Evolutionary conservation across 83 land plant species (phyloP), one percentile per base, ranked within the genome.

Genomic region (Diphasiastrum complanatum): DNA sequence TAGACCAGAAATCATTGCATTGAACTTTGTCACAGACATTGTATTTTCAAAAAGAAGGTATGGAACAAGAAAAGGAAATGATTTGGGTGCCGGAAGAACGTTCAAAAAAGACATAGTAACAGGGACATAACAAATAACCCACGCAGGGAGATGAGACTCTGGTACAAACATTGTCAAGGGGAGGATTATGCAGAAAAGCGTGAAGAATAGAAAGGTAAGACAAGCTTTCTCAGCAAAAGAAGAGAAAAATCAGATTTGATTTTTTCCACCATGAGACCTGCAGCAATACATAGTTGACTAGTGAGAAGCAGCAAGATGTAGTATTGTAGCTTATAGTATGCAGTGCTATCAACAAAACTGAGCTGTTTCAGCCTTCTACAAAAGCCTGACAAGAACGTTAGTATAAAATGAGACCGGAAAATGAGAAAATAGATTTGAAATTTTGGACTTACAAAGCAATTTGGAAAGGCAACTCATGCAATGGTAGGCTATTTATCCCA

Each of bases 101-200:
- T 74, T 85, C 51, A 85, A 78, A 46, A 85, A 69, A 26, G 89
- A 82, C 83, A 85, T 82, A 25, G 75, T 50, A 25, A 75, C 79
- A 1, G 85, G 89, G 16, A 85, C 63, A 70, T 85, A 82, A 45
- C 89, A 81, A 1, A 81, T 73, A 11, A 85, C 85, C 82, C 83
- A 85, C 1, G 78, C 32, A 31, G 85, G 85, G 8, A 85, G 75
- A 49, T 76, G 60, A 27, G 85, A 77, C 53, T 85, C 80, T 0
- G 85, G 85, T 5, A 85, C 51, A 49, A 81, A 85, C 85, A 85
- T 85, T 6, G 89, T 85, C 83, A 85, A 72, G 2, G 85, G 85
- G 32, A 85, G 85, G 64, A 85, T 78, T 6, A 85, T 76, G 60
- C 82, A 81, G 83, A 85, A 82, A 8, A 85, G 86, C 18, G 83